Percentiles rank a stretch among this genome's conserved stretches.
Conservation (phyloP, 2,329 filamentous ascomycete species). For the Aaosphaeria arxii region DNA sequence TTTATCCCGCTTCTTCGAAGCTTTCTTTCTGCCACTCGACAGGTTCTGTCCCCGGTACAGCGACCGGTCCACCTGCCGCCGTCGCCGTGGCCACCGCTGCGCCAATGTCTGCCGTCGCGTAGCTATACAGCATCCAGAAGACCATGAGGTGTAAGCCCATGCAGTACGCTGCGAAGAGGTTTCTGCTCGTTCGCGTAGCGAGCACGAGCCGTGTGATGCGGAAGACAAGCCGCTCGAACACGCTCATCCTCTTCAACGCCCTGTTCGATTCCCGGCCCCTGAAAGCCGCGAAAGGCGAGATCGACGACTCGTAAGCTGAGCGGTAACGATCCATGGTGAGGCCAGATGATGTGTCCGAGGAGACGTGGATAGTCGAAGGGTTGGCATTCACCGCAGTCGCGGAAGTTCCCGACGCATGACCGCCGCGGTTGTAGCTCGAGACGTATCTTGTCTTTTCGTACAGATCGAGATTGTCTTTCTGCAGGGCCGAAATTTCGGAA, state of each 20-base stretch:
- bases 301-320: constrained; percentile 89
- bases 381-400: constrained; percentile 68
- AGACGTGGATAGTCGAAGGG: constrained; percentile 65
- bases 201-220: constrained; percentile 88
- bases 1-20: constrained; percentile 23
- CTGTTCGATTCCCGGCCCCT: constrained; percentile 87
- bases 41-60: constrained; percentile 18
- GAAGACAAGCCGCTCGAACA: constrained; percentile 87
- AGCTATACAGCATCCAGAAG: constrained; percentile 82
- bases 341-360: constrained; percentile 58
- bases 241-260: constrained; percentile 87
- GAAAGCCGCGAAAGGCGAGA: constrained; percentile 95
- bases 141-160: constrained; percentile 83
- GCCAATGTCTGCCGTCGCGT: constrained; percentile 67
- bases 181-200: constrained; percentile 84
- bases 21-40: constrained; percentile 38
- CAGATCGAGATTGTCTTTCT: constrained; percentile 92
- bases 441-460: constrained; percentile 98
- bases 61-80: constrained; percentile 26
- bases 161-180: constrained; percentile 91
- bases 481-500: constrained; percentile 85
- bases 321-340: constrained; percentile 80
- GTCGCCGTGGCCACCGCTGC: constrained; percentile 47
- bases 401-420: constrained; percentile 53
- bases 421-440: constrained; percentile 81